Percentiles rank a stretch among this genome's conserved stretches.
Evolutionary conservation across 2,329 filamentous ascomycete species (phyloP).

Genomic region (Calonectria multiphialidica): DNA sequence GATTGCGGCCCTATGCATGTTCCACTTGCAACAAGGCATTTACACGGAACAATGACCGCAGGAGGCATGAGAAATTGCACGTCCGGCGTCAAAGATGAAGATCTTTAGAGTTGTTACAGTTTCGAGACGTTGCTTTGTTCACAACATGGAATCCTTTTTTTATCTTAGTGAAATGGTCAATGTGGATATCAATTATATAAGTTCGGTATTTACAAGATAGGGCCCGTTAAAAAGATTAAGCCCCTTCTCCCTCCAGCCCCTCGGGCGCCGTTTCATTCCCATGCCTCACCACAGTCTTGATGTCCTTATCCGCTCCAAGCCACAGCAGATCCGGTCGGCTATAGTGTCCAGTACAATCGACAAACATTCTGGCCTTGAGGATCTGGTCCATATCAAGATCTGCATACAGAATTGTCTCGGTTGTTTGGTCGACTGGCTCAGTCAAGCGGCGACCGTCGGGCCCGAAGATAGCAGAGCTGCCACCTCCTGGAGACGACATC

Average conservation of each 20-base stretch:
- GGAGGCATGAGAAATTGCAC: conserved; percentile 48
- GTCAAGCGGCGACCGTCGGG: conserved; percentile 18
- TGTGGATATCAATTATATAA: neutral
- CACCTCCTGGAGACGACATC: conserved; percentile 7
- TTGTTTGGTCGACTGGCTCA: neutral
- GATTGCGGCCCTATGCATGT: conserved; percentile 46
- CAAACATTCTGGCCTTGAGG: neutral
- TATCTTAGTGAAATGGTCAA: neutral
- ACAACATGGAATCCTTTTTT: neutral
- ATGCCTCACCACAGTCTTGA: neutral
- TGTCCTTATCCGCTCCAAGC: conserved; percentile 9
- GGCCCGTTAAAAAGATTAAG: neutral
- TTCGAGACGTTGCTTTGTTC: neutral
- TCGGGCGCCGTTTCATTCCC: neutral
- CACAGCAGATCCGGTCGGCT: conserved; percentile 19
- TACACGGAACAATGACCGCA: conserved; percentile 48
- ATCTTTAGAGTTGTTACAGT: neutral
- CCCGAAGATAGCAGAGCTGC: conserved; percentile 11
- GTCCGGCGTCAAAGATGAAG: neutral
- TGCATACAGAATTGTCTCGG: neutral
- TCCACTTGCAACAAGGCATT: conserved; percentile 48
- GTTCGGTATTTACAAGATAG: neutral
- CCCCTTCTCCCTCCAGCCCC: neutral
- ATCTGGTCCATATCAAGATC: conserved; percentile 18
- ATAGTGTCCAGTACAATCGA: conserved; percentile 8